Conservation (phyloP, 2,329 filamentous ascomycete genomes). For the Claviceps digitariae region DNA sequence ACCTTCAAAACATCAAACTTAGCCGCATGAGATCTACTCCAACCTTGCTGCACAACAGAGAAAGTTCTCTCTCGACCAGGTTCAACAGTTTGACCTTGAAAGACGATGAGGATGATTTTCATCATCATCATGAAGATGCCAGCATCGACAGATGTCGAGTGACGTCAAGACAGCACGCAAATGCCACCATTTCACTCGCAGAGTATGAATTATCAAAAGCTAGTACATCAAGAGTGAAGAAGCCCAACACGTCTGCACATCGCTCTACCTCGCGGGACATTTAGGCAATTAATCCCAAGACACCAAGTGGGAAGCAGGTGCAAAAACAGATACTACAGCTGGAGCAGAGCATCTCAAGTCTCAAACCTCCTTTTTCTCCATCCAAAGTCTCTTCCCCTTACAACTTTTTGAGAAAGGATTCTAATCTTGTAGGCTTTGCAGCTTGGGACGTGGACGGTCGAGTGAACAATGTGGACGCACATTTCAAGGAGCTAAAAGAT, state of each 20-base stretch:
- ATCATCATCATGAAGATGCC: constrained; percentile 14
- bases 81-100: constrained; percentile 27
- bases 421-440: constrained; percentile 52
- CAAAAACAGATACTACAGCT: constrained; percentile 19
- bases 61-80: constrained; percentile 28
- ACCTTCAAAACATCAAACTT: constrained; percentile 11
- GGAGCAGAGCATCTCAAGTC: constrained; percentile 18
- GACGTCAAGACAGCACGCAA: constrained; percentile 20
- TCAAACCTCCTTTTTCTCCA: constrained; percentile 24
- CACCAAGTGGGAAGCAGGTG: constrained; percentile 18
- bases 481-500: constrained; percentile 58
- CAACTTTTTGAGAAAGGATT: constrained; percentile 57
- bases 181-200: constrained; percentile 15
- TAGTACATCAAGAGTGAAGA: constrained; percentile 6
- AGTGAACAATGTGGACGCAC: constrained; percentile 61
- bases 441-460: constrained; percentile 70
- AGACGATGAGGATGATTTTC: constrained; percentile 17
- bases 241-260: constrained; percentile 7
- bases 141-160: constrained; percentile 29
- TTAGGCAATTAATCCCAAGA: constrained; percentile 22
- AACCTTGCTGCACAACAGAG: constrained; percentile 21
- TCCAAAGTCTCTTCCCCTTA: constrained; percentile 29
- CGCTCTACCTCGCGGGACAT: constrained; percentile 12
- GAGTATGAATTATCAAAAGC: constrained; percentile 6
- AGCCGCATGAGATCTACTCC: constrained; percentile 15